These are phyloP conservation scores for Pelagomonas calceolata DNA, from an alignment of 108 stramenopile species.

Conservation along the genomic window DNA sequence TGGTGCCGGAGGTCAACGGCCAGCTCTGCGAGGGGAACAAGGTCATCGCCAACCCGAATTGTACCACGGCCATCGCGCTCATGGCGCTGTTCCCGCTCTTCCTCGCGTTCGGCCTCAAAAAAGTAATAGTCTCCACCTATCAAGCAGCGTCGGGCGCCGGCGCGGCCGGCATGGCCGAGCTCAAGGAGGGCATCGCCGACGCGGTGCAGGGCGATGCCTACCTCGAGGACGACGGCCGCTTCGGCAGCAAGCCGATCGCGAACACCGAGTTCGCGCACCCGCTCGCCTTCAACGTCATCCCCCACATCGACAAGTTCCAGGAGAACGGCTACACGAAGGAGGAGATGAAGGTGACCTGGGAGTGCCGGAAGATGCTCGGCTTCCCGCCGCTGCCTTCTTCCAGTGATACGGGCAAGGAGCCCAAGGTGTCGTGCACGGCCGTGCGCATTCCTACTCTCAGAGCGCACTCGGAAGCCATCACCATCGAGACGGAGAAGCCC, in stretches of 20 bases:
- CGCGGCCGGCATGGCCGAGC: constrained; percentile 86
- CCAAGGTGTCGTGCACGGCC: constrained; percentile 54
- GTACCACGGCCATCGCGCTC: constrained; percentile 95
- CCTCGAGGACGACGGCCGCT: constrained; percentile 3
- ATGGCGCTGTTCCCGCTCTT: constrained; percentile 94
- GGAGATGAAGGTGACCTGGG: constrained; percentile 99
- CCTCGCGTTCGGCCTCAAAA: constrained; percentile 72
- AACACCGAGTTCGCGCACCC: constrained; percentile 77
- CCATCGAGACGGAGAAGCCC: constrained; percentile 74
- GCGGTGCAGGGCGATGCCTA: constrained; percentile 13
- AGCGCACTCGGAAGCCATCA: constrained; percentile 89
- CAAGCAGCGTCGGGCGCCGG: constrained; percentile 81
- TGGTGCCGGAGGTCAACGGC: constrained; percentile 92
- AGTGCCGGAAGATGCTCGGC: constrained; percentile 77
- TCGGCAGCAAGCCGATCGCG: constrained; percentile 14
- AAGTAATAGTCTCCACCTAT: constrained; percentile 87
- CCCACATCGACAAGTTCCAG: constrained; percentile 97
- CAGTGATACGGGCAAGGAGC: background rate
- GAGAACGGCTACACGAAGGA: constrained; percentile 97
- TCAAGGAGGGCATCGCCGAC: constrained; percentile 44
- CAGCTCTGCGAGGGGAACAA: constrained; percentile 74
- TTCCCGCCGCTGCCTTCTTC: background rate
- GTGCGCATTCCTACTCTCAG: constrained; percentile 95
- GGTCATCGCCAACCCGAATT: constrained; percentile 97
- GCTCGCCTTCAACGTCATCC: constrained; percentile 95